phyloP scores from a whole-genome alignment of 2,329 filamentous ascomycete species.

The Raffaelea deltoideospora region DNA sequence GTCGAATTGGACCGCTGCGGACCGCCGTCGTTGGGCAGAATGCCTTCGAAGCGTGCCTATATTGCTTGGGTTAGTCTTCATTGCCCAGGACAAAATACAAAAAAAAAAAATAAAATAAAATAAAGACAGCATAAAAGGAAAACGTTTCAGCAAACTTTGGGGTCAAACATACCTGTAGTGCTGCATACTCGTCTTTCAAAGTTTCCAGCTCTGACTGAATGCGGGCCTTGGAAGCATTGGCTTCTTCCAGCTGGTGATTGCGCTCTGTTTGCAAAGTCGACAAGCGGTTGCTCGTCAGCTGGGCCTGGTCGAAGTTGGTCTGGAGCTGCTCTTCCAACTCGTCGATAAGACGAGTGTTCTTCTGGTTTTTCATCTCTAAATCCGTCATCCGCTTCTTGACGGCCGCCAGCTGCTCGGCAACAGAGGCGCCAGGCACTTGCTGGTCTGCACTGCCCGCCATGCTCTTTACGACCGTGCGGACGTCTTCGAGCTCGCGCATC shows the following conservation, averaged over 20 bases:
- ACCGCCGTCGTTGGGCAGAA: constrained; percentile 14
- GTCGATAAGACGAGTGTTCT: constrained; percentile 81
- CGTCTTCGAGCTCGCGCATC: constrained; percentile 45
- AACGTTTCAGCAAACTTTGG: not conserved
- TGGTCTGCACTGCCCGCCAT: constrained; percentile 36
- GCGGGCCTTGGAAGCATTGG: constrained; percentile 45
- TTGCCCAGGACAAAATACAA: no score
- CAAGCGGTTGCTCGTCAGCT: constrained; percentile 68
- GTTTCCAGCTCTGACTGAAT: constrained; percentile 56
- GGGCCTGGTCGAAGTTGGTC: constrained; percentile 86
- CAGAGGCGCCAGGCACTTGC: constrained; percentile 26
- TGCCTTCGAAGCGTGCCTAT: constrained; percentile 47
- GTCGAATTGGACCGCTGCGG: constrained; percentile 45
- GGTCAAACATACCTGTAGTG: constrained; percentile 60
- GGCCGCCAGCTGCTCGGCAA: constrained; percentile 40
- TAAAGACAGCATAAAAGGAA: not conserved
- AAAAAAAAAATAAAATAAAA: no score
- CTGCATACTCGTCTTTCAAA: constrained; percentile 53
- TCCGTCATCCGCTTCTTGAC: constrained; percentile 52
- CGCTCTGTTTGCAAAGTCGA: constrained; percentile 68
- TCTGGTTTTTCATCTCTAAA: constrained; percentile 59
- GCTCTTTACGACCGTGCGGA: constrained; percentile 37
- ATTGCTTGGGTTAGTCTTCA: not conserved
- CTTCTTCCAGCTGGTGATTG: constrained; percentile 63
- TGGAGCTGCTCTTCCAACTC: constrained; percentile 95